A percentile compares a stretch with the other conserved stretches of the same genome.
Conservation (phyloP, 345 rosid species). For the Salix purpurea region DNA sequence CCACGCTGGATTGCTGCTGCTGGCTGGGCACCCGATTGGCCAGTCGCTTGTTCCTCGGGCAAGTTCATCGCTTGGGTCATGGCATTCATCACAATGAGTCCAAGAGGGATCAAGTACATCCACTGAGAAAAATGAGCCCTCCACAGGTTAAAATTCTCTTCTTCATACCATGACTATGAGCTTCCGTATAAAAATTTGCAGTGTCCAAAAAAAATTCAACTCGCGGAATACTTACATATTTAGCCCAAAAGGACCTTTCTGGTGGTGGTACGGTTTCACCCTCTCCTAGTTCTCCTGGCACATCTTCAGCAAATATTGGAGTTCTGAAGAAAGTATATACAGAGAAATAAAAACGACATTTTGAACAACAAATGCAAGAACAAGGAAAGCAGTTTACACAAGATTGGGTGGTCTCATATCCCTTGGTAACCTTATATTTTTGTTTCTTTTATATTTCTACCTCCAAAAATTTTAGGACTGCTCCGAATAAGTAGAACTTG, state of each 20-base stretch:
- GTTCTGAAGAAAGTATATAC: conserved; percentile 38
- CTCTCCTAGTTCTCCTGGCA: conserved; percentile 56
- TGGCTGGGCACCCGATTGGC: conserved; percentile 45
- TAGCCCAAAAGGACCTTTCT: conserved; percentile 90
- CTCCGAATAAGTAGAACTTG: too few species aligned
- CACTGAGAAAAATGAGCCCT: conserved; percentile 44
- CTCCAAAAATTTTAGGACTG: too few species aligned
- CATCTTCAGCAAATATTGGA: conserved; percentile 69
- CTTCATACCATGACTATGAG: too few species aligned
- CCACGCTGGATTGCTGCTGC: conserved; percentile 42
- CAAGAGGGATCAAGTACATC: conserved; percentile 93
- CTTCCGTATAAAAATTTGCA: background rate
- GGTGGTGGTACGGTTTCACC: conserved; percentile 61
- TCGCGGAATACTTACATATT: conserved; percentile 61
- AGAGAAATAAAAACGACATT: background rate
- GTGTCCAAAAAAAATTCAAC: background rate
- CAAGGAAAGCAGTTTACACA: background rate
- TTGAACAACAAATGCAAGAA: background rate
- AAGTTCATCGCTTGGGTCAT: conserved; percentile 87
- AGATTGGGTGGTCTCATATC: too few species aligned
- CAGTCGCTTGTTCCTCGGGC: conserved; percentile 69
- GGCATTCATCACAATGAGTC: conserved; percentile 85
- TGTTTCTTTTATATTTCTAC: too few species aligned
- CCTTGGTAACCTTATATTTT: too few species aligned
- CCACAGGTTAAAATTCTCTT: too few species aligned